phyloP scores from a whole-genome alignment of 768 basidiomycete species.

The Lanmaoa rubissima region DNA sequence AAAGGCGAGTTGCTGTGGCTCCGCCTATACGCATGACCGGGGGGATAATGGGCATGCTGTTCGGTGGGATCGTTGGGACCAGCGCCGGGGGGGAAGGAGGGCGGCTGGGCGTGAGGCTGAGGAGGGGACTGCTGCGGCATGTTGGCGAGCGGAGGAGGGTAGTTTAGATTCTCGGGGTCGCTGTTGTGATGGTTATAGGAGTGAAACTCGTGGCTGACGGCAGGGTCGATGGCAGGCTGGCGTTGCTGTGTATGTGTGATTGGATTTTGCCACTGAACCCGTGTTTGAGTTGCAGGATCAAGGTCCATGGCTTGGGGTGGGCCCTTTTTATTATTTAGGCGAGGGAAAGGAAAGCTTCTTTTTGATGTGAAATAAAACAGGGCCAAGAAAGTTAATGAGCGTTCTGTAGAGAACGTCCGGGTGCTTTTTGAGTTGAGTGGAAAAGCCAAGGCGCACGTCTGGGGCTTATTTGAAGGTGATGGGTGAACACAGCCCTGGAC shows the following conservation, averaged over 20 bases:
- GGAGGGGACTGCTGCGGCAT: conserved; percentile 29
- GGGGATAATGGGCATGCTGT: conserved; percentile 35
- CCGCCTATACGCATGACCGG: conserved; percentile 34
- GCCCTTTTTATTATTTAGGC: conserved; percentile 38
- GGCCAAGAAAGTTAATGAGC: conserved; percentile 25
- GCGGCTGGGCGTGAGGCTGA: conserved; percentile 37
- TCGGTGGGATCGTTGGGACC: conserved; percentile 35
- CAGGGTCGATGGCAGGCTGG: conserved; percentile 34
- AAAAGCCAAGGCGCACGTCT: conserved; percentile 9
- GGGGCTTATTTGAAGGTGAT: conserved; percentile 17
- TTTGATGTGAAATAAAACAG: conserved; percentile 32
- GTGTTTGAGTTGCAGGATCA: conserved; percentile 34
- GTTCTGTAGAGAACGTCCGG: conserved; percentile 30
- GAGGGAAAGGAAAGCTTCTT: conserved; percentile 35
- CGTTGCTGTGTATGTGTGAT: conserved; percentile 35
- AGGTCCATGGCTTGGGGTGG: conserved; percentile 32
- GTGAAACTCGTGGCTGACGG: conserved; percentile 34
- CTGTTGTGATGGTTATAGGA: conserved; percentile 31
- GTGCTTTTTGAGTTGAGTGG: conserved; percentile 16
- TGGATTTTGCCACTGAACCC: conserved; percentile 34
- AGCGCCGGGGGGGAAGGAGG: conserved; percentile 33
- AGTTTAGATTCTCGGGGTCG: conserved; percentile 25
- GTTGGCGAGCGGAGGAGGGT: conserved; percentile 30
- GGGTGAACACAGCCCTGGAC: conserved; percentile 17
- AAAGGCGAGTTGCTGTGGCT: conserved; percentile 33